Base-by-base conservation (phyloP, 202 grass and related monocot genomes). In the Setaria italica region DNA sequence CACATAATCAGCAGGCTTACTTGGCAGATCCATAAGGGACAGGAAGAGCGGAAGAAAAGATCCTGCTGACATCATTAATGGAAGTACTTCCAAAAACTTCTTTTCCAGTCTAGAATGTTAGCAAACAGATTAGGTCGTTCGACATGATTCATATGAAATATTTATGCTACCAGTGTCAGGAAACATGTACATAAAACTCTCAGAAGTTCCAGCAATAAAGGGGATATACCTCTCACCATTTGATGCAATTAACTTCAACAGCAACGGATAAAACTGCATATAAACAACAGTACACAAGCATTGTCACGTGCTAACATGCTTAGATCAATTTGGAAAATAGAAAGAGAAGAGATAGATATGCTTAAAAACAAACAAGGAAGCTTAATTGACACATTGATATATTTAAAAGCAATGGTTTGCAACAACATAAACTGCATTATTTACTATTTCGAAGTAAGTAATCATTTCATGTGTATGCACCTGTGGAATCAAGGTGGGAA, bases 1-100 rank as follows among this genome's bases (percentile, higher is more conserved):
- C 25, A 71, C 20, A 16, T 53, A 70, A 79, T 48, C 10, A 32
- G 5, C 30, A 84, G 14, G 19, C 88, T 94, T 82, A 97, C 93
- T 87, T 92, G 95, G 93, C 14, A 98, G 78, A 92, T 95, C 91
- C 80, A 91, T 53, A 76, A 98, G 93, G 78, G 91, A 87, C 49
- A 86, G 74, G 80, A 98, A 98, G 82, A 95, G 95, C 73, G 91
- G 93, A 91, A 98, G 93, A 94, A 98, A 98, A 58, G 95, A 98
- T 86, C 95, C 95, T 63, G 90, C 48, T 67, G 95, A 92, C 90
- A 98, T 95, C 93, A 98, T 95, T 85, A 92, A 75, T 29, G 90
- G 95, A 84, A 98, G 86, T 73, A 98, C 85, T 82, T 89, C 83
- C 10, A 79, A 89, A 87, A 95, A 95, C 77, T 84, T 90, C 62